A percentile compares a stretch with the other conserved stretches of the same genome.
phyloP scores from a whole-genome alignment of 2,329 filamentous ascomycete genomes.

The Aspergillus niger region DNA sequence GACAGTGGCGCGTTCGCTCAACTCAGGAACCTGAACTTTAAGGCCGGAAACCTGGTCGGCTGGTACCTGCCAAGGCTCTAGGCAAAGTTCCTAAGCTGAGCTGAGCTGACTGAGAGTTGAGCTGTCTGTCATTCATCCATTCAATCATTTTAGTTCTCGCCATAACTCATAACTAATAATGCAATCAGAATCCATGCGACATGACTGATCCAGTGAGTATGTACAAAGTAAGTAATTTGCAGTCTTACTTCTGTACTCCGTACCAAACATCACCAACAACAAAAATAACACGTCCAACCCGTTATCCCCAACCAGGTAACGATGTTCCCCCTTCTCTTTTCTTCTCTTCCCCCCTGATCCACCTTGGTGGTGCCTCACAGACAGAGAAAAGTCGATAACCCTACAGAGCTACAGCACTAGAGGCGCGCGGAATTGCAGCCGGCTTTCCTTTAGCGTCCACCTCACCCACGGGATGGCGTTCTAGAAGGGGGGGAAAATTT shows the following conservation, averaged over 20 bases:
- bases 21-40: neutral
- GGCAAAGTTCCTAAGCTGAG: too few species aligned
- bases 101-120: neutral
- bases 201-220: neutral
- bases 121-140: neutral
- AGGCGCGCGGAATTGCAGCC: conserved; percentile 9
- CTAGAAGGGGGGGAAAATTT: conserved; percentile 10
- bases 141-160: too few species aligned
- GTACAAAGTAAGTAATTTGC: neutral
- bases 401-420: too few species aligned
- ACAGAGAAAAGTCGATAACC: neutral
- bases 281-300: neutral
- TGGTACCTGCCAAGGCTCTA: too few species aligned
- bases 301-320: neutral
- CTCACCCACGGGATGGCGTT: conserved; percentile 8
- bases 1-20: neutral
- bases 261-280: too few species aligned
- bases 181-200: neutral
- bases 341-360: neutral
- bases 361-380: neutral
- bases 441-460: neutral
- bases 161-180: too few species aligned
- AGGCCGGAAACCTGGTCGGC: too few species aligned
- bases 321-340: neutral
- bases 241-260: neutral